These are phyloP conservation scores for Pleurotus tuoliensis DNA, from an alignment of 768 basidiomycete species.

Conservation along the genomic window DNA sequence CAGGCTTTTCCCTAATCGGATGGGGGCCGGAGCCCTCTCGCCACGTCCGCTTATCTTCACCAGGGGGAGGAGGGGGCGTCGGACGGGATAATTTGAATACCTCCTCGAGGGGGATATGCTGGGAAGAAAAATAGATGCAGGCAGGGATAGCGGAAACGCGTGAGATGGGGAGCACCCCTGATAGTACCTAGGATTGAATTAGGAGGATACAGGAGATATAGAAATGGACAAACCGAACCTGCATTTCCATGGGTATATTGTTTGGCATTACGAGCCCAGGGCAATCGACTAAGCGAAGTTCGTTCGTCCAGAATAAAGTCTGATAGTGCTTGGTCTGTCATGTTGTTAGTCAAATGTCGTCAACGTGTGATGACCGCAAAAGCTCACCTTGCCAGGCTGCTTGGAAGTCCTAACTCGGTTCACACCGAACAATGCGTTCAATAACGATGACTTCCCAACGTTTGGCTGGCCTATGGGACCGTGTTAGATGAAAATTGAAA, in stretches of 20 bases:
- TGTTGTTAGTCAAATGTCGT: neutral
- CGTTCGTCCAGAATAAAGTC: slow-evolving; percentile 84
- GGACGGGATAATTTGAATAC: slow-evolving; percentile 62
- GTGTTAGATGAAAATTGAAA: neutral
- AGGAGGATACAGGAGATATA: neutral
- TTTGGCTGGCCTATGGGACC: slow-evolving; percentile 78
- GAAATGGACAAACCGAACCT: slow-evolving; percentile 37
- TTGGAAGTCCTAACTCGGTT: slow-evolving; percentile 77
- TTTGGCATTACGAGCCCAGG: slow-evolving; percentile 93
- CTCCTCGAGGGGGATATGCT: slow-evolving; percentile 72
- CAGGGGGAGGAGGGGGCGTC: slow-evolving; percentile 23
- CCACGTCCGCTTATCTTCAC: slow-evolving; percentile 79
- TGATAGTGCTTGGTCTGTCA: slow-evolving; percentile 90
- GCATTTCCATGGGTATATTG: slow-evolving; percentile 76
- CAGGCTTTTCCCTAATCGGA: slow-evolving; percentile 16
- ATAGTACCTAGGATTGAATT: slow-evolving; percentile 47
- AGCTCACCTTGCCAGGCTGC: slow-evolving; percentile 77
- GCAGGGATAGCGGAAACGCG: slow-evolving; percentile 80
- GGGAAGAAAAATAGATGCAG: slow-evolving; percentile 68
- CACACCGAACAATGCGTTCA: slow-evolving; percentile 87
- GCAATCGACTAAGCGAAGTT: slow-evolving; percentile 90
- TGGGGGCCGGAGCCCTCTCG: slow-evolving; percentile 40
- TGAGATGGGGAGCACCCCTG: slow-evolving; percentile 74
- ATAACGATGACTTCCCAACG: slow-evolving; percentile 88
- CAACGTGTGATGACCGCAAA: neutral